Evolutionary conservation across 495 filamentous ascomycete species (phyloP), one percentile per base, ranked within the genome.

Genomic region (Penicillium salamii): DNA sequence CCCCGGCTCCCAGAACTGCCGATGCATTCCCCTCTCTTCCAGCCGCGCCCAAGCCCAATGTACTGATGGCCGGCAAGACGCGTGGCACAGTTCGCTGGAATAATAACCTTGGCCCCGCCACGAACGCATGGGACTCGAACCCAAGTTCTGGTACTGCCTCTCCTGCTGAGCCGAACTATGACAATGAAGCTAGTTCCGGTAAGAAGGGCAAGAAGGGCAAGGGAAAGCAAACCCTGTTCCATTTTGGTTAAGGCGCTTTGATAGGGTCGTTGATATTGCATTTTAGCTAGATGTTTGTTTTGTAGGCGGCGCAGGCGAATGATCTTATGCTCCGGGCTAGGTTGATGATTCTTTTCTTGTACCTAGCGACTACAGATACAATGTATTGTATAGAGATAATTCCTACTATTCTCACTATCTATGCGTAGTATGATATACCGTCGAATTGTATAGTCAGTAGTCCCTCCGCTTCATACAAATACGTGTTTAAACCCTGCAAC

Each of bases 21-120:
- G 66, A 69, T 37, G 83, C 86, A 0, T 97, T 96, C 63, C 91
- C 91, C 2, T 84, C 90, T 3, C 78, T 97, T 5, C 91, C 91
- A 0, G 72, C 82, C 0, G 90, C 88, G 7, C 73, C 83, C 0
- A 95, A 89, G 58, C 90, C 90, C 1, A 84, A 83, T 48, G 87
- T 84, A 5, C 80, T 88, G 6, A 87, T 93, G 53, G 88, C 89
- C 19, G 90, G 90, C 1, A 88, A 91, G 54, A 86, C 85, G 0
- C 77, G 78, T 2, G 82, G 86, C 0, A 84, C 79, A 17, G 84
- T 93, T 24, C 78, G 86, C 37, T 77, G 89, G 67, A 84, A 89
- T 50, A 71, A 82, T 28, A 75, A 76, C 5, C 55, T 57, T 2
- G 66, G 53, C 7, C 61, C 62, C 7, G 56, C 61, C 19, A 54